These are phyloP conservation scores for Hypoxylon perforatum DNA, from an alignment of 495 filamentous ascomycete genomes.

Conservation along the genomic window DNA sequence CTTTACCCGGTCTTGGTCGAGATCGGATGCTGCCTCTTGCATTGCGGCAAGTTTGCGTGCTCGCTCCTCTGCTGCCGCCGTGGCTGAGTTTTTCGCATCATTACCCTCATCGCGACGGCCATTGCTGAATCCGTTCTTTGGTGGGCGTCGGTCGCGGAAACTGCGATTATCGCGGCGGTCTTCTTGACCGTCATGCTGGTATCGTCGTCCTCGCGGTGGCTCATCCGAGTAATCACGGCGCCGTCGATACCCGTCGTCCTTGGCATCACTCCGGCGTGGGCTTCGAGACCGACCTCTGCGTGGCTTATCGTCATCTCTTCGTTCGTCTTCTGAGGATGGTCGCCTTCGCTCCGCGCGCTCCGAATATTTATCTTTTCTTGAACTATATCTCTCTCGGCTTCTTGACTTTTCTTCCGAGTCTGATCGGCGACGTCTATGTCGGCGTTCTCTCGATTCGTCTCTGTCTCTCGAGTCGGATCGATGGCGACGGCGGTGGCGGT, in stretches of 20 bases:
- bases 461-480: constrained; percentile 49
- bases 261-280: constrained; percentile 44
- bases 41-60: constrained; percentile 83
- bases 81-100: constrained; percentile 16
- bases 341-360: constrained; percentile 34
- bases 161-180: constrained; percentile 37
- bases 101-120: constrained; percentile 3
- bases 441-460: constrained; percentile 55
- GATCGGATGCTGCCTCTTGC: constrained; percentile 82
- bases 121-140: constrained; percentile 28
- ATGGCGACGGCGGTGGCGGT: constrained; percentile 61
- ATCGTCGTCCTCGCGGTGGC: constrained; percentile 23
- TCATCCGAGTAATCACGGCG: constrained; percentile 45
- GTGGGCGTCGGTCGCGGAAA: constrained; percentile 25
- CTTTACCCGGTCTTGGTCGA: constrained; percentile 78
- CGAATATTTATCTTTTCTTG: constrained; percentile 31
- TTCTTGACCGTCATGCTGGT: constrained; percentile 29
- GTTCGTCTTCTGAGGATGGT: constrained; percentile 36
- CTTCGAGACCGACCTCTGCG: constrained; percentile 47
- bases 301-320: constrained; percentile 38
- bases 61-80: constrained; percentile 62
- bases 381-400: constrained; percentile 48
- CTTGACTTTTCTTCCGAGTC: constrained; percentile 48
- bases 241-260: constrained; percentile 36
- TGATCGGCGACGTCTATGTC: constrained; percentile 45